Evolutionary conservation across 139 green algal genomes (phyloP), one percentile per base, ranked within the genome.

Genomic region (Dunaliella sp.): DNA sequence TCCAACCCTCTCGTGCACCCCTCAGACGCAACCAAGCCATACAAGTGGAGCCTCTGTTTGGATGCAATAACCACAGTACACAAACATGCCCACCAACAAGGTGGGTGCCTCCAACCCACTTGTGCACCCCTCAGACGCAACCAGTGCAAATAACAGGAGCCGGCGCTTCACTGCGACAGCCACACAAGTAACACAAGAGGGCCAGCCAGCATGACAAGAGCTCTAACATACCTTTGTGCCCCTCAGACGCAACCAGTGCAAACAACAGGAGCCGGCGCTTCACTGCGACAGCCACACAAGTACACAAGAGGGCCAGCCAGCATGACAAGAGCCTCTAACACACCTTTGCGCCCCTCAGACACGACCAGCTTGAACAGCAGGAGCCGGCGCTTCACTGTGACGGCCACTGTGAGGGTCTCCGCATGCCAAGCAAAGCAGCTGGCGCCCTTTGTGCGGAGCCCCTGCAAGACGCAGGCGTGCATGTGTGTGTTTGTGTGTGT

Each of bases 351-450:
- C 7, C 48, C 48, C 48, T 65, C 48, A 65, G 48, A 65, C 7
- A 16, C 48, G 7, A 65, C 48, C 48, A 65, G 48, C 48, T 16
- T 65, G 48, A 65, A 65, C 48, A 83, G 36, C 79, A 74, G 36
- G 33, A 83, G 33, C 21, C 79, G 79, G 7, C 79, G 79, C 36
- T 35, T 34, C 25, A 83, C 79, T 1, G 79, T 36, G 24, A 65
- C 79, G 24, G 79, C 79, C 36, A 83, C 25, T 12, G 73, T 78
- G 73, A 12, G 73, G 7, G 28, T 78, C 3, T 78, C 73, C 2
- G 24, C 3, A 32, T 58, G 76, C 81, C 81, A 85, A 0, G 81
- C 81, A 37, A 85, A 78, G 81, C 81, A 79, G 12, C 38, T 59
- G 32, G 81, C 57, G 2, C 81, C 81, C 3, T 36, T 35, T n/a